Evolutionary conservation across 148 eudicot species (phyloP).

Genomic region (Arctostaphylos glauca): DNA sequence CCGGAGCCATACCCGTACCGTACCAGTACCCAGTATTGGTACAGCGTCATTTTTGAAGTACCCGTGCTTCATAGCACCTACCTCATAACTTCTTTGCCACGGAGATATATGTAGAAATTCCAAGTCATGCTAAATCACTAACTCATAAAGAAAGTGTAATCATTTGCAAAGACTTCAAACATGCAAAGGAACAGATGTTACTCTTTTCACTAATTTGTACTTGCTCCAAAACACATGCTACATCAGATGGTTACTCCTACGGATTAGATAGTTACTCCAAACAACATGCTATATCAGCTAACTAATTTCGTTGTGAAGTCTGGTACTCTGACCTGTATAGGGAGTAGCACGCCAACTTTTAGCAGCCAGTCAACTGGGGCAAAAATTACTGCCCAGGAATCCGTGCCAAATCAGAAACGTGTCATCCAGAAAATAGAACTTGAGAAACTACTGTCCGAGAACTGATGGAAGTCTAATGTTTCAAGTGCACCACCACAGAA

Average conservation of each 20-base stretch:
- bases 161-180: background rate
- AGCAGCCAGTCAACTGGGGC: background rate
- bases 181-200: slow-evolving; percentile 1
- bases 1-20: too few relatives aligned
- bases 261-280: background rate
- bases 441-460: background rate
- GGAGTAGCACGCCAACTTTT: background rate
- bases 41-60: too few relatives aligned
- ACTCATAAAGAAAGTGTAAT: background rate
- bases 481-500: background rate
- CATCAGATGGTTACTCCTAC: background rate
- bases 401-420: background rate
- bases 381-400: background rate
- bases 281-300: slow-evolving; percentile 1
- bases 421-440: background rate
- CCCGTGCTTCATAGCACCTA: too few relatives aligned
- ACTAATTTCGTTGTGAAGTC: background rate
- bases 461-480: background rate
- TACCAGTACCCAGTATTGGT: too few relatives aligned
- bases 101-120: background rate
- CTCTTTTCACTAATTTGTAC: background rate
- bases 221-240: background rate
- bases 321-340: background rate
- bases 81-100: background rate
- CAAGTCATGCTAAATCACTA: background rate